phyloP scores from a whole-genome alignment of 179 eudicot genomes.

The Beta corolliflora region DNA sequence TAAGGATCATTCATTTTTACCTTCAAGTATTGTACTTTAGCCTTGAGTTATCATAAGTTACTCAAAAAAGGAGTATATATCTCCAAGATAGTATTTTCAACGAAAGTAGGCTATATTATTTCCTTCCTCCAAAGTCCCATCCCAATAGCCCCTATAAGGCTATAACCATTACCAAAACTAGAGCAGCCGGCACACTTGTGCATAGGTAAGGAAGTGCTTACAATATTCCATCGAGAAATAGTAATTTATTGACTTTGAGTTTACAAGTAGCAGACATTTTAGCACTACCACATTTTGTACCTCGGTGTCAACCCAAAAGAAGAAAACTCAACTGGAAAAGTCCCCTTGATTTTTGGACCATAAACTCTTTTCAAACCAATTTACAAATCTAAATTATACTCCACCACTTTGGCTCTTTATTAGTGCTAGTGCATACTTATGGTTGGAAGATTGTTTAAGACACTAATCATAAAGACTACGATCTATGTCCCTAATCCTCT shows the following conservation, averaged over 20 bases:
- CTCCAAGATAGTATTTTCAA: background rate
- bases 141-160: background rate
- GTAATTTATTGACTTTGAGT: background rate
- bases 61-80: background rate
- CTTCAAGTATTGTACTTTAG: no score
- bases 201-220: conserved; percentile 1
- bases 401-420: conserved; percentile 3
- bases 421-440: conserved; percentile 29
- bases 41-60: no score
- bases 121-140: background rate
- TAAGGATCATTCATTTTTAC: no score
- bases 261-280: conserved; percentile 8
- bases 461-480: conserved; percentile 36
- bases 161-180: background rate
- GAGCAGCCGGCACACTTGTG: conserved; percentile 5
- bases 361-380: background rate
- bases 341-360: conserved; percentile 8
- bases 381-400: conserved; percentile 3
- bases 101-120: background rate
- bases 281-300: conserved; percentile 6
- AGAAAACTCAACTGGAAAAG: conserved; percentile 20
- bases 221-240: background rate
- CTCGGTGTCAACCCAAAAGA: conserved; percentile 9
- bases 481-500: conserved; percentile 19
- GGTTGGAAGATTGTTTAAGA: conserved; percentile 35